Percentiles rank a stretch among this genome's conserved stretches.
phyloP scores from a whole-genome alignment of 2,329 filamentous ascomycete species.

The Metarhizium humberi region DNA sequence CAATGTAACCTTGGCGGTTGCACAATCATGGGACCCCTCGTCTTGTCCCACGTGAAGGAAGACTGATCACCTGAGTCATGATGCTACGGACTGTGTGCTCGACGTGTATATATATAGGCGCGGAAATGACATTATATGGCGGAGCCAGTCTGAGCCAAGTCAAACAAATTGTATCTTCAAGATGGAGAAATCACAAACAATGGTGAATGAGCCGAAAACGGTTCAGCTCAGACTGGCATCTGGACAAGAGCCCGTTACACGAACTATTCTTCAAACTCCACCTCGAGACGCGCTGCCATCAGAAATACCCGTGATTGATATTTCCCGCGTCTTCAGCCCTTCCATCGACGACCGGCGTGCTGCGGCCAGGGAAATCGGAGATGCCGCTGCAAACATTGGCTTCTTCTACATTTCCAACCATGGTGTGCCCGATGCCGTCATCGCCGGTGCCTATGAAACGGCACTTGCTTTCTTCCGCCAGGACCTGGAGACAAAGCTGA shows the following conservation, averaged over 20 bases:
- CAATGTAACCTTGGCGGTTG: too few species aligned
- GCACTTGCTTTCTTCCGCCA: slow-evolving; percentile 40
- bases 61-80: not conserved
- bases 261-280: slow-evolving; percentile 24
- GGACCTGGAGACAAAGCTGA: slow-evolving; percentile 31
- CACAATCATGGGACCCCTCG: not conserved
- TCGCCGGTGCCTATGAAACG: slow-evolving; percentile 16
- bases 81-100: not conserved
- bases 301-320: slow-evolving; percentile 46
- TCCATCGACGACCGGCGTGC: slow-evolving; percentile 23
- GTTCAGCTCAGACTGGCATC: slow-evolving; percentile 24
- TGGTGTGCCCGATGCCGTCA: slow-evolving; percentile 24
- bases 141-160: not conserved
- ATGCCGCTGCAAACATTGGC: slow-evolving; percentile 39
- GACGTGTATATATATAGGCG: not conserved
- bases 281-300: slow-evolving; percentile 25
- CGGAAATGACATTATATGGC: not conserved
- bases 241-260: slow-evolving; percentile 26
- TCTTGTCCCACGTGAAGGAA: not conserved
- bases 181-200: not conserved
- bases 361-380: slow-evolving; percentile 31
- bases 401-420: slow-evolving; percentile 49
- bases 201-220: too few species aligned
- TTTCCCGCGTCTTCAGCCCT: slow-evolving; percentile 29
- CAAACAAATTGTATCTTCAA: not conserved